Evolutionary conservation across 2,329 filamentous ascomycete species (phyloP).

Genomic region (Calonectria crousiana): DNA sequence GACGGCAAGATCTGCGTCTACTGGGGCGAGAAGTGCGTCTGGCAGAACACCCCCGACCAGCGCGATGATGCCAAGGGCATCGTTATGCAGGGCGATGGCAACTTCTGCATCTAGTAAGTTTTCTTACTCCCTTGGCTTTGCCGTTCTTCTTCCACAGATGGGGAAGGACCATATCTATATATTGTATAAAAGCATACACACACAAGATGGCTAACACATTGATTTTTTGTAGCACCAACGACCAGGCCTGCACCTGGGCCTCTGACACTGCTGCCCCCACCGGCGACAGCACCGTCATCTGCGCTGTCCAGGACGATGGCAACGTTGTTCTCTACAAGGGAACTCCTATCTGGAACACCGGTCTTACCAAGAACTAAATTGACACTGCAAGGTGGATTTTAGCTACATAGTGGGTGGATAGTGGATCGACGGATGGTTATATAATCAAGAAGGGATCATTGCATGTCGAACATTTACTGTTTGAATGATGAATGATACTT

Average conservation of each 20-base stretch:
- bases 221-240: slow-evolving; percentile 23
- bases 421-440: too few relatives aligned
- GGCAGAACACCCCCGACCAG: neutral
- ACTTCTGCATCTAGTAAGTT: neutral
- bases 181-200: too few relatives aligned
- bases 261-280: slow-evolving; percentile 40
- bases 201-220: neutral
- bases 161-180: too few relatives aligned
- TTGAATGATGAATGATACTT: too few relatives aligned
- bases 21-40: neutral
- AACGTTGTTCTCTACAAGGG: slow-evolving; percentile 50
- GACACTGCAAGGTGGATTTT: too few relatives aligned
- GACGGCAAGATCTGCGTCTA: neutral
- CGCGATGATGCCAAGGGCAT: neutral
- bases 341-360: slow-evolving; percentile 47
- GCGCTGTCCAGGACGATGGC: slow-evolving; percentile 48
- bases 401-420: too few relatives aligned
- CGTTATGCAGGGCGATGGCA: neutral
- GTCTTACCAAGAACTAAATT: slow-evolving; percentile 48
- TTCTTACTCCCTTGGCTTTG: neutral
- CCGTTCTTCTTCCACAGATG: too few relatives aligned
- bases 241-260: slow-evolving; percentile 42
- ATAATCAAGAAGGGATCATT: too few relatives aligned
- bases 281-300: slow-evolving; percentile 37
- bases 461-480: too few relatives aligned